phyloP scores from a whole-genome alignment of 495 filamentous ascomycete genomes.

The Amorphotheca resinae region DNA sequence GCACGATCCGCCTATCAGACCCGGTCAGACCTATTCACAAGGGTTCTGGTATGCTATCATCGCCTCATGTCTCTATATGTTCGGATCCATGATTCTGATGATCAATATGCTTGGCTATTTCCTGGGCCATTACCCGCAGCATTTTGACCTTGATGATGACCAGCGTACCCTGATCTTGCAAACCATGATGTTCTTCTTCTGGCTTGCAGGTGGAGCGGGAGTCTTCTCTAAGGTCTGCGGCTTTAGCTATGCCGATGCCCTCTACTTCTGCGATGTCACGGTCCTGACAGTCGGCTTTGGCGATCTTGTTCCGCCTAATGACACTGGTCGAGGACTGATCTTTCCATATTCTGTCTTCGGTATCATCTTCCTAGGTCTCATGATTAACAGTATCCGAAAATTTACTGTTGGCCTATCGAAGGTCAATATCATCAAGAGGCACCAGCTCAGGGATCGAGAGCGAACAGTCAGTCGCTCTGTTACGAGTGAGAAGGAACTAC shows the following conservation, averaged over 20 bases:
- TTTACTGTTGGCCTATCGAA: conserved; percentile 51
- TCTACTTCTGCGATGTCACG: conserved; percentile 65
- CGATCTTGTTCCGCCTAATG: conserved; percentile 40
- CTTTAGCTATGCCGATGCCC: conserved; percentile 52
- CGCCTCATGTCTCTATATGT: conserved; percentile 51
- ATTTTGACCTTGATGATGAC: conserved; percentile 59
- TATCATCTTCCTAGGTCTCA: conserved; percentile 61
- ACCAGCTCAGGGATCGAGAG: conserved; percentile 44
- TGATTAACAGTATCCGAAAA: conserved; percentile 56
- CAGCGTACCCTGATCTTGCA: conserved; percentile 71
- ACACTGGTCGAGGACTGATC: conserved; percentile 38
- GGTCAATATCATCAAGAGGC: conserved; percentile 54
- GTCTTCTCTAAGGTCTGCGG: conserved; percentile 52
- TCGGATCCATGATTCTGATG: conserved; percentile 51
- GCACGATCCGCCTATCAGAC: conserved; percentile 44
- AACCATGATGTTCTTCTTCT: conserved; percentile 60
- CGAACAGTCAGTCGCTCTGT: conserved; percentile 44
- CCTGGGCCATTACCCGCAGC: conserved; percentile 63
- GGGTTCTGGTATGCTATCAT: conserved; percentile 70
- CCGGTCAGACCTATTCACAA: conserved; percentile 53
- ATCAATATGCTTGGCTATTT: conserved; percentile 72
- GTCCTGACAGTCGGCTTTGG: conserved; percentile 65
- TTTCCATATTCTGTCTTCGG: conserved; percentile 67
- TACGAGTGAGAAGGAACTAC: conserved; percentile 32
- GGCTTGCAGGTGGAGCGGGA: conserved; percentile 53